Conservation (phyloP, 306 rosid species). For the Pterocarpus macrocarpus region DNA sequence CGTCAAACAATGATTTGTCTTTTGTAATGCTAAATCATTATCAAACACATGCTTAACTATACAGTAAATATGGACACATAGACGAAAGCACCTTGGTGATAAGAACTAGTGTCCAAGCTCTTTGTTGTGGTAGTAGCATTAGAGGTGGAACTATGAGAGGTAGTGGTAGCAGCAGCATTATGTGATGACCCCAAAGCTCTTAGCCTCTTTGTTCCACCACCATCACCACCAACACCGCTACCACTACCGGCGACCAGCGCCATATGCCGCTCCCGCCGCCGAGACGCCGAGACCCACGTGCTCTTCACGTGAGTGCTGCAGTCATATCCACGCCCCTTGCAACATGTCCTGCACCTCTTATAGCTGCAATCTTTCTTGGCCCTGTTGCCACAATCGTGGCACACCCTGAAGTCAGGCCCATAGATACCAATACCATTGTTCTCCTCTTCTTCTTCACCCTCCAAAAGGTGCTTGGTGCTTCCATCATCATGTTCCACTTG, state of each 20-base stretch:
- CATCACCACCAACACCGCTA: constrained; percentile 49
- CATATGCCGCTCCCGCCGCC: constrained; percentile 62
- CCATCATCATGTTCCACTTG: constrained; percentile 48
- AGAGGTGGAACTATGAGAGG: constrained; percentile 68
- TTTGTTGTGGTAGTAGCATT: constrained; percentile 60
- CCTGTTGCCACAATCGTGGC: constrained; percentile 84
- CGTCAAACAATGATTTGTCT: too few relatives aligned
- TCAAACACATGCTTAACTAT: too few relatives aligned
- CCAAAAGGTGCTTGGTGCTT: constrained; percentile 30
- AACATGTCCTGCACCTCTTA: constrained; percentile 84
- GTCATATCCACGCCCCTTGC: constrained; percentile 74
- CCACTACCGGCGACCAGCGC: constrained; percentile 40
- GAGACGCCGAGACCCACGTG: constrained; percentile 80
- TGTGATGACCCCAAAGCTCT: constrained; percentile 56
- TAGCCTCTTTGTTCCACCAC: constrained; percentile 64
- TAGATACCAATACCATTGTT: constrained; percentile 31
- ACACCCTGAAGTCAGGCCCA: constrained; percentile 56
- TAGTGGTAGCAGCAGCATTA: constrained; percentile 49
- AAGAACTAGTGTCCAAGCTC: constrained; percentile 60
- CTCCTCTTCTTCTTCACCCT: constrained; percentile 2
- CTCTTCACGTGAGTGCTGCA: constrained; percentile 84
- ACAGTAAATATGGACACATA: too few relatives aligned
- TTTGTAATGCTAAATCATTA: too few relatives aligned
- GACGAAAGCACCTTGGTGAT: constrained; percentile 59
- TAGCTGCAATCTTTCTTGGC: constrained; percentile 81